These are phyloP conservation scores for Cryphonectria carpinicola DNA, from an alignment of 2,329 filamentous ascomycete species.

Conservation along the genomic window DNA sequence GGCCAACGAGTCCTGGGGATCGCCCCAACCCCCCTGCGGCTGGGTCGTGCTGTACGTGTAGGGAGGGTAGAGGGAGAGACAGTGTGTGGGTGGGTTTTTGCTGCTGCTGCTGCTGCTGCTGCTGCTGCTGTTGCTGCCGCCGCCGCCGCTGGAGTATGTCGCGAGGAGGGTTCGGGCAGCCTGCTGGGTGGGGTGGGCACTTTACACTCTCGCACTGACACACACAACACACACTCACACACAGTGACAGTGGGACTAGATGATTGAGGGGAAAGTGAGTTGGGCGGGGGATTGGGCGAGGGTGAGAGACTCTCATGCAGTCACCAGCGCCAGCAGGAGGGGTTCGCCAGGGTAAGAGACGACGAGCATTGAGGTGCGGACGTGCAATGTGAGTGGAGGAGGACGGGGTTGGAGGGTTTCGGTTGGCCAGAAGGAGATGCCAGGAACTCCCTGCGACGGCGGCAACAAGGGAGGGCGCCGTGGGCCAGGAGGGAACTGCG, in stretches of 20 bases:
- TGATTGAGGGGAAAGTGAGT: not conserved
- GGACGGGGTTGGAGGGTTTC: conserved; percentile 33
- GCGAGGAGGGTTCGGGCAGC: not conserved
- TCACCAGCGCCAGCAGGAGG: conserved; percentile 30
- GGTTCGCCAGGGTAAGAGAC: conserved; percentile 37
- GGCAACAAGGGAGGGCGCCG: conserved; percentile 17
- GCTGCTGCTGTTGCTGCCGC: no score
- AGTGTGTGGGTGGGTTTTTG: not conserved
- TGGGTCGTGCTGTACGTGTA: not conserved
- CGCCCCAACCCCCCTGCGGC: conserved; percentile 12
- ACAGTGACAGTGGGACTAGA: not conserved
- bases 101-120: no score
- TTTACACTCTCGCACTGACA: not conserved
- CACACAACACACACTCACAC: not conserved
- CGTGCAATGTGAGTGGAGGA: conserved; percentile 42
- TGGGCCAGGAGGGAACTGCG: conserved; percentile 1
- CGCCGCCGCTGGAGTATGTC: not conserved
- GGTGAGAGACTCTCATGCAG: conserved; percentile 48
- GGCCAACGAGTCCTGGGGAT: conserved; percentile 14
- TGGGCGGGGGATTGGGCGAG: conserved; percentile 18
- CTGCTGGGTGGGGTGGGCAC: not conserved
- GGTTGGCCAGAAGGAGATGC: conserved; percentile 23
- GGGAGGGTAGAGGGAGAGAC: not conserved
- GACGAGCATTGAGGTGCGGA: conserved; percentile 54
- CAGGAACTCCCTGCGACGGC: conserved; percentile 24